A percentile compares a stretch with the other conserved stretches of the same genome.
phyloP scores from a whole-genome alignment of 768 basidiomycete species.

The Psilocybe azurescens region DNA sequence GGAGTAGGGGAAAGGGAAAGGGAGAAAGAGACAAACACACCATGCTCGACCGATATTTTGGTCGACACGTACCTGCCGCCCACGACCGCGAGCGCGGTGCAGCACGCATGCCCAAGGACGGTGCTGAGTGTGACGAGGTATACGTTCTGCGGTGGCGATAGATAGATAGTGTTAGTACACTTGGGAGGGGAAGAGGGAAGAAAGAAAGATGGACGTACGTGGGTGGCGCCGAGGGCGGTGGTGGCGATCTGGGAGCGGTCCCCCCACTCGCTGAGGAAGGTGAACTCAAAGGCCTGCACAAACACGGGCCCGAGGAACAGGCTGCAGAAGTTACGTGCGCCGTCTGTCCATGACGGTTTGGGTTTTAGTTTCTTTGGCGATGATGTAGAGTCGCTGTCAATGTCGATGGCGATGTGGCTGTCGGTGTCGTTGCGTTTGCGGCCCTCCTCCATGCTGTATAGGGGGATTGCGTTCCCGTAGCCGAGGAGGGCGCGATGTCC shows the following conservation, averaged over 20 bases:
- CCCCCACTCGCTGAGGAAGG: slow-evolving; percentile 98
- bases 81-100: slow-evolving; percentile 88
- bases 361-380: slow-evolving; percentile 14
- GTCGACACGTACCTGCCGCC: slow-evolving; percentile 92
- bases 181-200: no score
- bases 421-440: slow-evolving; percentile 15
- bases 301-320: slow-evolving; percentile 91
- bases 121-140: slow-evolving; percentile 92
- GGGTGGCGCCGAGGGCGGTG: slow-evolving; percentile 90
- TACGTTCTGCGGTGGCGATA: slow-evolving; percentile 67
- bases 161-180: no score
- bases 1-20: neutral
- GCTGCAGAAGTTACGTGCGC: slow-evolving; percentile 81
- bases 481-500: neutral
- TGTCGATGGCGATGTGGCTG: neutral
- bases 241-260: slow-evolving; percentile 98
- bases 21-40: slow-evolving; percentile 46
- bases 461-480: slow-evolving; percentile 57
- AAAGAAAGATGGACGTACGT: slow-evolving; percentile 40
- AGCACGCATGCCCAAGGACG: slow-evolving; percentile 84
- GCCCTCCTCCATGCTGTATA: slow-evolving; percentile 79
- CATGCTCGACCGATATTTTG: slow-evolving; percentile 94
- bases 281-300: slow-evolving; percentile 92
- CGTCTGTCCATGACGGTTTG: slow-evolving; percentile 49
- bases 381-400: neutral